Conservation (phyloP, 176 grass and related monocot genomes). For the Eleusine coracana region DNA sequence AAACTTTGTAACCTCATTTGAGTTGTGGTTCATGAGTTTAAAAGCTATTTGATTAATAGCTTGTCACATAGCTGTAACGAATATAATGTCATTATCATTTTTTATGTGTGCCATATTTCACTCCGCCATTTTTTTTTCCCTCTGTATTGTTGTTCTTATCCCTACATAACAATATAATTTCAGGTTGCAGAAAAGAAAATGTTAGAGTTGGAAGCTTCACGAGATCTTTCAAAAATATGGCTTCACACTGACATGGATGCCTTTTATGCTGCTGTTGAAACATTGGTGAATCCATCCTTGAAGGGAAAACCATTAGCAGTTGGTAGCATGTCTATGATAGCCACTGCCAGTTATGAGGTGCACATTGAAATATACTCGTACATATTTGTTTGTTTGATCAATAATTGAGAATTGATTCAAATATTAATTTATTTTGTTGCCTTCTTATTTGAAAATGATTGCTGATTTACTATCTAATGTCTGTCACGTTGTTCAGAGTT, state of each 20-base stretch:
- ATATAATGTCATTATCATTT: background rate
- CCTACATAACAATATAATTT: constrained; percentile 12
- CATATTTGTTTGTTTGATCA: background rate
- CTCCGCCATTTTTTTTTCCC: background rate
- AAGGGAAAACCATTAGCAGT: constrained; percentile 92
- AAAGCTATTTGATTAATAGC: background rate
- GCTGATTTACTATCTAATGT: background rate
- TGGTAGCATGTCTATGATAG: constrained; percentile 96
- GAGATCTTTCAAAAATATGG: constrained; percentile 93
- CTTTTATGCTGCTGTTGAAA: constrained; percentile 93
- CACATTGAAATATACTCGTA: constrained; percentile 1
- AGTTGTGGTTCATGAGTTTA: background rate
- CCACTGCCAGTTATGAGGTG: constrained; percentile 98
- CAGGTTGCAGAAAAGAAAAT: constrained; percentile 79
- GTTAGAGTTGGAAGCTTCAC: constrained; percentile 84
- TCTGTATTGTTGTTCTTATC: background rate
- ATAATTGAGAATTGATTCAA: background rate
- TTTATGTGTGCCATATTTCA: background rate
- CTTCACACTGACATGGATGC: constrained; percentile 97
- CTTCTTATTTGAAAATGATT: constrained; percentile 11
- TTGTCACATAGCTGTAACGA: background rate
- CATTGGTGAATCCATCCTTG: constrained; percentile 82
- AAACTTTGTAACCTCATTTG: background rate
- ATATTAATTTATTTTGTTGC: constrained; percentile 3
- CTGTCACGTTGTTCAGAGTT: background rate